These are phyloP conservation scores for Chlamydomonas applanata DNA, from an alignment of 139 green algal genomes.

Conservation along the genomic window DNA sequence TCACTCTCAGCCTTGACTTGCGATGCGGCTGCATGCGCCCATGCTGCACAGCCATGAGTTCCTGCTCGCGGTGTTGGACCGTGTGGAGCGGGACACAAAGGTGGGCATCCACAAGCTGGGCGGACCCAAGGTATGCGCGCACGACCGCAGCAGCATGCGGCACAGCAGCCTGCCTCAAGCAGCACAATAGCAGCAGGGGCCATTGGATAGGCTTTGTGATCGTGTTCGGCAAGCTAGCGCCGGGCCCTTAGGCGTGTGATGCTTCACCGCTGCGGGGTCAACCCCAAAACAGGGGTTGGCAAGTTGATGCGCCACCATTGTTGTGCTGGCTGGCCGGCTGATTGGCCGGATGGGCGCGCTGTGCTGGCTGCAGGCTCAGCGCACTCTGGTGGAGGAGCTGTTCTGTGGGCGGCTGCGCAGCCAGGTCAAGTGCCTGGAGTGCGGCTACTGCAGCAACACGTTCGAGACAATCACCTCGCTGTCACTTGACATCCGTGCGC, in stretches of 20 bases:
- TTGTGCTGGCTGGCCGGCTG: no score
- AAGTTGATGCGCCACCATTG: no score
- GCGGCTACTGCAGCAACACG: slow-evolving; percentile 75
- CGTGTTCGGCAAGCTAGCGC: not conserved
- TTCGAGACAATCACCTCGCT: slow-evolving; percentile 88
- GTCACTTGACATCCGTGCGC: slow-evolving; percentile 73
- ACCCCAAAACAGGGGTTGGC: no score
- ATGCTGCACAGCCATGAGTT: slow-evolving; percentile 89
- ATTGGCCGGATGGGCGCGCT: no score
- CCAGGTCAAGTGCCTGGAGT: slow-evolving; percentile 78
- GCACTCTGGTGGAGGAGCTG: slow-evolving; percentile 46
- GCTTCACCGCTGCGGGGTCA: no score
- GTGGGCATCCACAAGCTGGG: slow-evolving; percentile 14
- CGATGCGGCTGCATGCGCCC: slow-evolving; percentile 69
- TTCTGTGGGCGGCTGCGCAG: slow-evolving; percentile 71
- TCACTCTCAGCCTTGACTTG: slow-evolving; percentile 5
- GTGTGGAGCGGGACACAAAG: slow-evolving; percentile 42
- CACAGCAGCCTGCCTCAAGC: no score
- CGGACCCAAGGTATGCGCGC: slow-evolving; percentile 25
- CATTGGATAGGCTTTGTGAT: not conserved
- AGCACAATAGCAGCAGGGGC: slow-evolving; percentile 1
- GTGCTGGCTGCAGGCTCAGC: slow-evolving; percentile 27
- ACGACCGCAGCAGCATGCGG: not conserved
- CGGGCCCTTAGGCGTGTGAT: no score
- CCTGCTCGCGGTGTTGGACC: slow-evolving; percentile 76